phyloP scores from a whole-genome alignment of 495 filamentous ascomycete species.

The Neurospora terricola region DNA sequence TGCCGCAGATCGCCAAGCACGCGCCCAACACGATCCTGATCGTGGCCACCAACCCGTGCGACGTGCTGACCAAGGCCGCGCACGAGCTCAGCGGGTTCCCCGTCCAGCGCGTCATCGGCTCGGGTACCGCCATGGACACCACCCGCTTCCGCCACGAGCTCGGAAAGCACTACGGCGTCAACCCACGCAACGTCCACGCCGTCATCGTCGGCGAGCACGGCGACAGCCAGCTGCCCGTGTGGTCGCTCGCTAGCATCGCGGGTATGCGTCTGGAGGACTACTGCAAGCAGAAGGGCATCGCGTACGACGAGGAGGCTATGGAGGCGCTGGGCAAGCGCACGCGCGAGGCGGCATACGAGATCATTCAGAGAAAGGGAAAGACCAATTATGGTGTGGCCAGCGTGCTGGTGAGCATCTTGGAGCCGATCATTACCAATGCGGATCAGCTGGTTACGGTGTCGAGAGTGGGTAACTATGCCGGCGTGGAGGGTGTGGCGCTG shows the following conservation, averaged over 20 bases:
- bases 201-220: constrained; percentile 25
- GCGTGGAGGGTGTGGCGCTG: constrained; percentile 19
- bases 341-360: constrained; percentile 41
- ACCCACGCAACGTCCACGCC: constrained; percentile 23
- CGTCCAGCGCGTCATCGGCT: constrained; percentile 19
- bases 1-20: constrained; percentile 16
- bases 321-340: constrained; percentile 14
- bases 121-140: constrained; percentile 26
- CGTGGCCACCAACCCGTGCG: constrained; percentile 25
- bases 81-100: constrained; percentile 19
- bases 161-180: constrained; percentile 17
- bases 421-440: constrained; percentile 20
- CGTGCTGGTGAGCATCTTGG: constrained; percentile 21
- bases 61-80: constrained; percentile 23
- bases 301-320: constrained; percentile 14
- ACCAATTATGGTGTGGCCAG: constrained; percentile 51
- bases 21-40: constrained; percentile 24
- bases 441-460: constrained; percentile 22
- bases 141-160: constrained; percentile 25
- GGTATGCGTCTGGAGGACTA: constrained; percentile 23
- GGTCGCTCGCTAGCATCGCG: constrained; percentile 22
- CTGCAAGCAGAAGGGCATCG: constrained; percentile 11
- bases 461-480: constrained; percentile 18
- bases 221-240: constrained; percentile 22
- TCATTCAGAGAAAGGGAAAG: constrained; percentile 48